phyloP scores from a whole-genome alignment of 352 stramenopile species.

The Hyphochytrium catenoides region DNA sequence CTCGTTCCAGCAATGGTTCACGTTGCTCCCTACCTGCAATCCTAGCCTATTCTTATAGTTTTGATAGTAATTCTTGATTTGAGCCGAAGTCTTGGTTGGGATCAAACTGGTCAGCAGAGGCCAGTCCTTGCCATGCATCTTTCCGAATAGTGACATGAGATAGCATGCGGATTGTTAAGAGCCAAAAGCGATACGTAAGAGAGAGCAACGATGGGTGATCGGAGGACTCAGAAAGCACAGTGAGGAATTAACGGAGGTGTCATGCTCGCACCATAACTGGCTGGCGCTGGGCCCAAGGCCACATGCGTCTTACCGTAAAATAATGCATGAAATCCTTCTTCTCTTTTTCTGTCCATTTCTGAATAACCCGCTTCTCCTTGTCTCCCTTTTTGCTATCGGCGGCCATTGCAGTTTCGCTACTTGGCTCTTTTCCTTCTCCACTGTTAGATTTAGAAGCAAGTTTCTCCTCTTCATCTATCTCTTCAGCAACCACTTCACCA shows the following conservation, averaged over 20 bases:
- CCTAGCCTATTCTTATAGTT: slow-evolving; percentile 75
- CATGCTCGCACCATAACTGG: too few species aligned
- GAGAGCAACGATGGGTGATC: background rate
- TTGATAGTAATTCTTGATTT: slow-evolving; percentile 81
- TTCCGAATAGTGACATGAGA: too few species aligned
- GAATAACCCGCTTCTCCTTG: slow-evolving; percentile 37
- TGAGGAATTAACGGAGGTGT: background rate
- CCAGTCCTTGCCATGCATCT: slow-evolving; percentile 68
- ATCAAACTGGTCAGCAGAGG: slow-evolving; percentile 53
- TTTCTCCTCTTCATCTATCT: too few species aligned
- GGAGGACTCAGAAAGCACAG: background rate
- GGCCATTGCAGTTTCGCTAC: slow-evolving; percentile 10
- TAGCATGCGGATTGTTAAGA: too few species aligned
- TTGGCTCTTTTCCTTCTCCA: too few species aligned
- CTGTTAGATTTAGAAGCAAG: too few species aligned
- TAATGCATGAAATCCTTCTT: slow-evolving; percentile 64
- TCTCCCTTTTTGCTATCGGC: slow-evolving; percentile 6
- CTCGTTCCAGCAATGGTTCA: too few species aligned
- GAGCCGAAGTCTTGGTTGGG: slow-evolving; percentile 55
- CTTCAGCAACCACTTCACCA: too few species aligned
- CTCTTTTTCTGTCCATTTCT: slow-evolving; percentile 68
- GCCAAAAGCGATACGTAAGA: too few species aligned
- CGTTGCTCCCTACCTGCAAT: slow-evolving; percentile 29
- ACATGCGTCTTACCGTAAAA: slow-evolving; percentile 54
- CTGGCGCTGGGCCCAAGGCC: too few species aligned